A percentile compares a stretch with the other conserved stretches of the same genome.
phyloP scores from a whole-genome alignment of 1,139 yeast genomes.

The Yamadazyma dushanensis region DNA sequence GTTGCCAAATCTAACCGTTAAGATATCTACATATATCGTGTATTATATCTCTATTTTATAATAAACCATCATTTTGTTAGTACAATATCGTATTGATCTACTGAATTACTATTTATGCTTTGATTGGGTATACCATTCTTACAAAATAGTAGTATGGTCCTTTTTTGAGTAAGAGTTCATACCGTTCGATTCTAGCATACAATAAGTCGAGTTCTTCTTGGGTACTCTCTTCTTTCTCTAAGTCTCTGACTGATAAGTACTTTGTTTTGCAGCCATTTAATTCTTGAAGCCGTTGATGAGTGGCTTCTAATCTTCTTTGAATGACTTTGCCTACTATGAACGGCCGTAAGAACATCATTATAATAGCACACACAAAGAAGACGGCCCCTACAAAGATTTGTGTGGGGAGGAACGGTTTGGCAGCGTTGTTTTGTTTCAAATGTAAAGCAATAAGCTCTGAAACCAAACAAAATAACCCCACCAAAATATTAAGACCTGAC shows the following conservation, averaged over 20 bases:
- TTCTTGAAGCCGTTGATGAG: conserved; percentile 8
- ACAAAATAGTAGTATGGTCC: conserved; percentile 15
- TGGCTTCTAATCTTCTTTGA: conserved; percentile 12
- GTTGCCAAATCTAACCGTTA: conserved; percentile 99
- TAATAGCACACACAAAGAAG: conserved; percentile 32
- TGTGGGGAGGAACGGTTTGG: conserved; percentile 54
- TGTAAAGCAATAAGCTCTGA: conserved; percentile 53
- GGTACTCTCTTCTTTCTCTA: conserved; percentile 8
- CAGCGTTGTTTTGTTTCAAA: conserved; percentile 27
- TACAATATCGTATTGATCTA: conserved; percentile 7
- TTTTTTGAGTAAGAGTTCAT: conserved; percentile 18
- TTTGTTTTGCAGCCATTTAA: conserved; percentile 10
- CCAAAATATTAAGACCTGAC: conserved; percentile 54
- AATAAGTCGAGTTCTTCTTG: conserved; percentile 17
- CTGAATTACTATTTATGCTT: conserved; percentile 15
- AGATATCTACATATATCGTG: conserved; percentile 27
- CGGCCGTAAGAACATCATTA: conserved; percentile 34
- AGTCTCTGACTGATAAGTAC: conserved; percentile 16
- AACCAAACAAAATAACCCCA: conserved; percentile 44
- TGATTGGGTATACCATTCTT: conserved; percentile 26
- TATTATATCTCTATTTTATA: conserved; percentile 13
- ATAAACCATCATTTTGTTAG: conserved; percentile 11
- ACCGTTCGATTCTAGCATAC: conserved; percentile 21
- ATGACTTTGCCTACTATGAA: conserved; percentile 25
- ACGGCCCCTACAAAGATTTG: conserved; percentile 62